phyloP scores from a whole-genome alignment of 140 eudicot species.

The Bidens hawaiensis region DNA sequence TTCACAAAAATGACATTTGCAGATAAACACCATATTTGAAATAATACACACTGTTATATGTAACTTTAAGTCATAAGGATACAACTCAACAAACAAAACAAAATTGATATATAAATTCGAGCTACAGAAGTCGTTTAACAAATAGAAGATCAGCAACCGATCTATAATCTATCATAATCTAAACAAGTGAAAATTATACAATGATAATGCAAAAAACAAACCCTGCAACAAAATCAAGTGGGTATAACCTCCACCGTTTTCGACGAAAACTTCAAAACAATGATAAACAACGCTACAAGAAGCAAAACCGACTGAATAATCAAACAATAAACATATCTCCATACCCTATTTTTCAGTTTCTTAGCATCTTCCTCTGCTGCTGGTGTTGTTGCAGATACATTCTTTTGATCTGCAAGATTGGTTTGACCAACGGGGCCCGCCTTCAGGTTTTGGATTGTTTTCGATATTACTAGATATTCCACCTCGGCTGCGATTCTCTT shows the following conservation, averaged over 20 bases:
- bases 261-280: conserved; percentile 40
- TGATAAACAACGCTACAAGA: conserved; percentile 29
- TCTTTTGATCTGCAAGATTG: conserved; percentile 30
- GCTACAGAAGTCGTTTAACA: conserved; percentile 28
- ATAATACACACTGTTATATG: too few species aligned
- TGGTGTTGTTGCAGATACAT: not conserved
- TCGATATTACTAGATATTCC: conserved; percentile 49
- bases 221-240: conserved; percentile 35
- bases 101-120: conserved; percentile 21
- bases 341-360: conserved; percentile 46
- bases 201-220: conserved; percentile 10
- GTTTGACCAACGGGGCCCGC: conserved; percentile 26
- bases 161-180: conserved; percentile 23
- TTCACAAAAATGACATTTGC: too few species aligned
- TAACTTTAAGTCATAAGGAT: too few species aligned
- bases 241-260: conserved; percentile 48
- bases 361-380: conserved; percentile 24
- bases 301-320: conserved; percentile 52
- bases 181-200: conserved; percentile 13
- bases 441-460: conserved; percentile 32
- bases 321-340: conserved; percentile 39
- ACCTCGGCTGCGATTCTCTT: conserved; percentile 73
- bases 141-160: conserved; percentile 22
- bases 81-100: conserved; percentile 1
- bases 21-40: too few species aligned